These are phyloP conservation scores for Gracilaria gracilis DNA, from an alignment of 23 red algal species.

Conservation along the genomic window DNA sequence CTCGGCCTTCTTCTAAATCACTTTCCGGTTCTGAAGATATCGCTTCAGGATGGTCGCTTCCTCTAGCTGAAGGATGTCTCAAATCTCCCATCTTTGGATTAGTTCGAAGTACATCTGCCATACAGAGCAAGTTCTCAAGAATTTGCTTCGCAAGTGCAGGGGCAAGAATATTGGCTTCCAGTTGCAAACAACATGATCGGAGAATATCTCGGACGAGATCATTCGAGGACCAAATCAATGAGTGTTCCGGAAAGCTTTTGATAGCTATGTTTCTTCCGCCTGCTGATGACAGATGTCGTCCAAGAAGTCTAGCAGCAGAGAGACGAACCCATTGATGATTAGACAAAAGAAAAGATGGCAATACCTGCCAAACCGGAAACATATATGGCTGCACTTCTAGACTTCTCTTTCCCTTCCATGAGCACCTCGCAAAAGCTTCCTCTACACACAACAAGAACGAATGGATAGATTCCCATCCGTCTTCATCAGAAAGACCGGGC, in stretches of 20 bases:
- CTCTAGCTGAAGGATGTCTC: not conserved
- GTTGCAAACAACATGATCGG: conserved; percentile 42
- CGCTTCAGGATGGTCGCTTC: not conserved
- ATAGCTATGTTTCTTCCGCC: not conserved
- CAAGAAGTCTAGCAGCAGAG: conserved; percentile 42
- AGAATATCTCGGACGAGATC: conserved; percentile 43
- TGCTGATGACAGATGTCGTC: conserved; percentile 42
- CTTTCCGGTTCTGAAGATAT: not conserved
- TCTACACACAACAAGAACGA: conserved; percentile 35
- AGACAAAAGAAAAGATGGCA: conserved; percentile 38
- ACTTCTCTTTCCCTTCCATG: not conserved
- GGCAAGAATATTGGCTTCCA: conserved; percentile 56
- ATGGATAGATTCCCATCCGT: conserved; percentile 50
- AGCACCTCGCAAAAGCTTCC: conserved; percentile 34
- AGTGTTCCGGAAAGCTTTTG: not conserved
- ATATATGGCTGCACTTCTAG: conserved; percentile 33
- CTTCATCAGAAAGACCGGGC: not conserved
- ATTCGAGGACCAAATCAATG: conserved; percentile 22
- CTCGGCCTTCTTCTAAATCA: not conserved
- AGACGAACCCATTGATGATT: conserved; percentile 71
- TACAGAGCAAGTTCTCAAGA: conserved; percentile 61
- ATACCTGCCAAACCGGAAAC: conserved; percentile 21
- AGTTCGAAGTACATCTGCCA: conserved; percentile 30
- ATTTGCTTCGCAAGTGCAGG: conserved; percentile 47
- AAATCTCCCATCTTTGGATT: conserved; percentile 65